Base-by-base conservation (phyloP, 2,329 filamentous ascomycete genomes). In the Colletotrichum noveboracense region DNA sequence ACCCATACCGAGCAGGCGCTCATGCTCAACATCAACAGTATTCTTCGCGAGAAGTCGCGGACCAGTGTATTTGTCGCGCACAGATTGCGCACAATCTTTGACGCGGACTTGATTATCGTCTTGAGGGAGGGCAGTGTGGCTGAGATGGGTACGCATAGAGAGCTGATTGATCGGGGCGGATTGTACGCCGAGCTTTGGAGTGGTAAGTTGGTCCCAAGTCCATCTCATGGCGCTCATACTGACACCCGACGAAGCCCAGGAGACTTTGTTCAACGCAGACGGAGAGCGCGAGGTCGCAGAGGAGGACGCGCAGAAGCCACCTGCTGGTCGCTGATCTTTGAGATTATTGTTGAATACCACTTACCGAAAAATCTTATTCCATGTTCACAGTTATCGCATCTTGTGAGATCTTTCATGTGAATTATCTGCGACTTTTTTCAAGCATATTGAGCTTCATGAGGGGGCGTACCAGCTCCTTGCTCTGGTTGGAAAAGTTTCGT, bases 31-130 rank as follows among this genome's bases (percentile, higher is more conserved):
- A 98, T 98, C 83, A 98, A 98, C 84, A 93, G 93, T 78, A 97
- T 98, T 69, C 87, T 98, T 70, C 94, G 94, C 79, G 96, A 98
- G 81, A 98, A 98, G 87, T 88, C 89, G 5, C 91, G 96, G 72
- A 98, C 97, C 1, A 98, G 96, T 79, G 95, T 99, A 1, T 98
- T 98, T 82, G 94, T 99, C 7, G 97, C 97, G 8, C 97, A 98
- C 84, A 91, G 97, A 21, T 86, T 99, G 75, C 91, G 96, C 68
- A 98, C 97, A 0, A 98, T 99, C 78, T 98, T 95, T 81, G 97
- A 98, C 81, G 95, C 95, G 52, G 94, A 98, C 84, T 87, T 96
- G 80, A 98, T 98, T 79, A 96, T 98, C 80, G 97, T 98, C 48
- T 87, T 98, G 72, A 94, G 93, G 82, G 93, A 94, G 76, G 97